Conservation (phyloP, 1,284 basidiomycete species). For the Fistulinella cinereoalba region DNA sequence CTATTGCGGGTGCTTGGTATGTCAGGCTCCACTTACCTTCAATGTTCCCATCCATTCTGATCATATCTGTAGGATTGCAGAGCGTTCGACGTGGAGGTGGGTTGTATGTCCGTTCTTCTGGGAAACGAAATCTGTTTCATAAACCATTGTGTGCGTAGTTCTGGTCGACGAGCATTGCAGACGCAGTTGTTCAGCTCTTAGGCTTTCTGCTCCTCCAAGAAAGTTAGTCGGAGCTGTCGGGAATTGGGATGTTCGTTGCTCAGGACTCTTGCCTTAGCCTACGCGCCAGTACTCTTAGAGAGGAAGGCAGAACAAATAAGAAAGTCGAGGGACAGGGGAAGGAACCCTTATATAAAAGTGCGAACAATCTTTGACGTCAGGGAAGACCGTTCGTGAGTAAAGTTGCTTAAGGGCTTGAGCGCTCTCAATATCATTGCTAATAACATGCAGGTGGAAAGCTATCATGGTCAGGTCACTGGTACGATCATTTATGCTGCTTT, state of each 20-base stretch:
- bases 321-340: slow-evolving; percentile 44
- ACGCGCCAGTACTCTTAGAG: slow-evolving; percentile 58
- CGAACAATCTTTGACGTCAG: slow-evolving; percentile 45
- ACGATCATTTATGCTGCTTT: slow-evolving; percentile 49
- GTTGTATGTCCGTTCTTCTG: slow-evolving; percentile 41
- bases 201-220: slow-evolving; percentile 56
- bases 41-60: not conserved
- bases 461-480: slow-evolving; percentile 39
- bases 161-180: slow-evolving; percentile 57
- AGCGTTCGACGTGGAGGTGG: slow-evolving; percentile 63
- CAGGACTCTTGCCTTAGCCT: slow-evolving; percentile 41
- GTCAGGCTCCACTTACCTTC: slow-evolving; percentile 2
- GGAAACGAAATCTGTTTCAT: not conserved
- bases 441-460: slow-evolving; percentile 34
- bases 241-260: not conserved
- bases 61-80: slow-evolving; percentile 44
- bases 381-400: slow-evolving; percentile 42
- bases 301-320: slow-evolving; percentile 54
- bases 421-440: not conserved
- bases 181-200: slow-evolving; percentile 46
- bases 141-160: slow-evolving; percentile 40
- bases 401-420: not conserved
- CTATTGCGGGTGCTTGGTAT: slow-evolving; percentile 59
- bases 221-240: slow-evolving; percentile 39
- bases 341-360: slow-evolving; percentile 36